Conservation (phyloP, 2,329 filamentous ascomycete genomes). For the Talaromyces piceae region DNA sequence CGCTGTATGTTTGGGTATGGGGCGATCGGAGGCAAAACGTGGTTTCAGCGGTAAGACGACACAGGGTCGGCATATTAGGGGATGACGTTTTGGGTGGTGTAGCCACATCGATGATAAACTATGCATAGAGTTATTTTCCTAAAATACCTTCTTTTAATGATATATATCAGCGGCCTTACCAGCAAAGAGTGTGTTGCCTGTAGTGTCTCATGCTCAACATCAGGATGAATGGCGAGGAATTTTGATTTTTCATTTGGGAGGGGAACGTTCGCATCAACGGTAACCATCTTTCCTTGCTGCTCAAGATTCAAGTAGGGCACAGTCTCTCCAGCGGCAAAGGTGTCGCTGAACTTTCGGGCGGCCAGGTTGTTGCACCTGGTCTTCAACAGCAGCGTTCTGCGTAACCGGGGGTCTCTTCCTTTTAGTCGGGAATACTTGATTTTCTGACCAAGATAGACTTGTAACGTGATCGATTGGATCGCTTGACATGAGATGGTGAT, state of each 20-base stretch:
- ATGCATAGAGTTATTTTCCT: neutral
- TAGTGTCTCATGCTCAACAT: slow-evolving; percentile 7
- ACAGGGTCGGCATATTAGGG: slow-evolving; percentile 1
- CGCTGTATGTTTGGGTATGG: slow-evolving; percentile 2
- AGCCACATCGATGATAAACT: slow-evolving; percentile 10
- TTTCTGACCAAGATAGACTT: slow-evolving; percentile 6
- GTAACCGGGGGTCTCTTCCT: slow-evolving; percentile 2
- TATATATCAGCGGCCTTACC: neutral
- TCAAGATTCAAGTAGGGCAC: neutral
- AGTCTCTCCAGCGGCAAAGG: neutral
- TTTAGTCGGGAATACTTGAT: slow-evolving; percentile 2
- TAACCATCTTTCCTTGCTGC: neutral
- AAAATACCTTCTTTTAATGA: neutral
- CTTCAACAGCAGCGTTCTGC: slow-evolving; percentile 8
- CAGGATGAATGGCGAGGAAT: slow-evolving; percentile 5
- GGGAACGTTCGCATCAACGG: slow-evolving; percentile 3
- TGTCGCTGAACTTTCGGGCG: slow-evolving; percentile 2
- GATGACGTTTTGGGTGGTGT: neutral
- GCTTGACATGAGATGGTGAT: neutral
- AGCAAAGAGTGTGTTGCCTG: slow-evolving; percentile 5
- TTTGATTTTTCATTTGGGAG: neutral
- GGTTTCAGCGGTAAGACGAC: slow-evolving; percentile 10
- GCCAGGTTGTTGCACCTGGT: slow-evolving; percentile 6
- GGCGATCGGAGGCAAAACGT: slow-evolving; percentile 6
- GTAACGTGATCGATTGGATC: slow-evolving; percentile 5